Evolutionary conservation across 768 basidiomycete species (phyloP).

Genomic region (Podaxis sp.): DNA sequence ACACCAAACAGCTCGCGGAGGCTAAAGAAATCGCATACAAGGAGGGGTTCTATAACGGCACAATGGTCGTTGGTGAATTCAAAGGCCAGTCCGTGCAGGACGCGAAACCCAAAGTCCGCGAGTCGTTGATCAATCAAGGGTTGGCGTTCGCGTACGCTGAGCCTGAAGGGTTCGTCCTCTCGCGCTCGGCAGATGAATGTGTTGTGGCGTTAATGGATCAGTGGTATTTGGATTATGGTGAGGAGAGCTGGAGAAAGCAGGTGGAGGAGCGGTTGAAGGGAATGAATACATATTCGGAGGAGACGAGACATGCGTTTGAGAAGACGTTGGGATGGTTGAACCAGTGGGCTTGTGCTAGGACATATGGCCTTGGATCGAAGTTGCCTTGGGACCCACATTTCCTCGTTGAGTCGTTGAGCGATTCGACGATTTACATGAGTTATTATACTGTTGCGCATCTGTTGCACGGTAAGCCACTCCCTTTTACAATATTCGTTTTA

Average conservation of each 20-base stretch:
- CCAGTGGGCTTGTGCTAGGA: constrained; percentile 99
- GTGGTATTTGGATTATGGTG: constrained; percentile 99
- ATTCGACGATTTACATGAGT: constrained; percentile 98
- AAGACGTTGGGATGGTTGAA: constrained; percentile 93
- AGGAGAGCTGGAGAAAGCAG: constrained; percentile 82
- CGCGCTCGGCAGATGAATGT: constrained; percentile 94
- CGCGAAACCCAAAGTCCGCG: constrained; percentile 87
- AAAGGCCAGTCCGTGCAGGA: constrained; percentile 87
- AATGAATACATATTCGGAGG: constrained; percentile 90
- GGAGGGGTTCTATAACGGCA: constrained; percentile 96
- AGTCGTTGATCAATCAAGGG: constrained; percentile 74
- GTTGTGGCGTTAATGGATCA: constrained; percentile 98
- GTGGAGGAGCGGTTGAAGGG: constrained; percentile 78
- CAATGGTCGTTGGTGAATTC: constrained; percentile 89
- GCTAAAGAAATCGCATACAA: constrained; percentile 99
- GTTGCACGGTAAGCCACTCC: constrained; percentile 69
- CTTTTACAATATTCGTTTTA: background rate
- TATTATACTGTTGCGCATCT: constrained; percentile 96
- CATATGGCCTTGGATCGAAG: constrained; percentile 93
- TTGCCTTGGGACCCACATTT: constrained; percentile 97
- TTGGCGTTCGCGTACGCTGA: constrained; percentile 92
- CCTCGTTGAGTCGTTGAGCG: constrained; percentile 94
- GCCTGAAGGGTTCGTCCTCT: constrained; percentile 88
- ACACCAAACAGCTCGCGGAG: constrained; percentile 88
- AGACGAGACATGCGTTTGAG: constrained; percentile 92